A percentile compares a stretch with the other conserved stretches of the same genome.
phyloP scores from a whole-genome alignment of 331 rosid species.

The Cydonia oblonga region DNA sequence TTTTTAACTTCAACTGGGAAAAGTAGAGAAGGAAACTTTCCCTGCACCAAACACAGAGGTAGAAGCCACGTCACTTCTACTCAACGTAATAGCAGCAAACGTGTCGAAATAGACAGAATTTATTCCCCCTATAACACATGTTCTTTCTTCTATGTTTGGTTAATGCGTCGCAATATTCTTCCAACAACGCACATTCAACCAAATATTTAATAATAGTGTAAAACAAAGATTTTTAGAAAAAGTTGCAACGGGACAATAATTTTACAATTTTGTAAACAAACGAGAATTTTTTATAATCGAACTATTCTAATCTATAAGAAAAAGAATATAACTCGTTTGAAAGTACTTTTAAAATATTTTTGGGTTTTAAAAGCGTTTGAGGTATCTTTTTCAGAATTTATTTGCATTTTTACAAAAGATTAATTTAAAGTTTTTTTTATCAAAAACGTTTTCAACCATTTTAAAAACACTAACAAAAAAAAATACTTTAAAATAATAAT shows the following conservation, averaged over 20 bases:
- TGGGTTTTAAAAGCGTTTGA: accelerated
- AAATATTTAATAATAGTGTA: not conserved
- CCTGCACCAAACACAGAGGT: conserved; percentile 24
- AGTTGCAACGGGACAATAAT: not conserved
- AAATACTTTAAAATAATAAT: too few species aligned
- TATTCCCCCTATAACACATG: not conserved
- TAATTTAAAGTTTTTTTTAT: accelerated
- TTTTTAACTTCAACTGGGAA: conserved; percentile 65
- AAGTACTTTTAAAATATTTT: accelerated
- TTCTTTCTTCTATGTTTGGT: not conserved
- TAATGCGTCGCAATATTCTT: not conserved
- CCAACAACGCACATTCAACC: not conserved
- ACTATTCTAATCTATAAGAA: too few species aligned
- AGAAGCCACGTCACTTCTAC: not conserved
- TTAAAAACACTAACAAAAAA: accelerated
- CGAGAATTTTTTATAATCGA: not conserved
- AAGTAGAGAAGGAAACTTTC: conserved; percentile 52
- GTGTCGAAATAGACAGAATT: not conserved
- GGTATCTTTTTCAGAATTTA: accelerated
- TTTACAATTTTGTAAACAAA: not conserved
- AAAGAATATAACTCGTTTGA: too few species aligned
- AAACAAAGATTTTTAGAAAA: too few species aligned
- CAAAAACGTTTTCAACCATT: accelerated
- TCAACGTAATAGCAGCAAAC: not conserved
- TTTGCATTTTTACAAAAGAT: too few species aligned